Evolutionary conservation across 202 grass and related monocot species (phyloP).

Genomic region (Cymbopogon flexuosus): DNA sequence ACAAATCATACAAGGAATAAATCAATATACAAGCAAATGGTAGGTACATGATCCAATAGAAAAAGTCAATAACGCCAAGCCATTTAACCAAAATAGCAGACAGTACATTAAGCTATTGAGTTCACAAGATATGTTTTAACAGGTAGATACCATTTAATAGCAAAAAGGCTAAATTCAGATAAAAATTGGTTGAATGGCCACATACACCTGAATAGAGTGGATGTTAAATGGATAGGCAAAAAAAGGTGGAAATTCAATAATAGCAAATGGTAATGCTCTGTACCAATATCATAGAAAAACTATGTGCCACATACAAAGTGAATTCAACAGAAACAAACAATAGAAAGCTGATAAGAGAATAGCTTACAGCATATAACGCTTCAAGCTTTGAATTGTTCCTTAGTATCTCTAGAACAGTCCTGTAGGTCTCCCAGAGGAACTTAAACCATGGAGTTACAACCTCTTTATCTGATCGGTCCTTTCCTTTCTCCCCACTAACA

Average conservation of each 20-base stretch:
- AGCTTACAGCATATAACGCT: conserved; percentile 82
- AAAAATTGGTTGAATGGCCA: neutral
- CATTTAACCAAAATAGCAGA: neutral
- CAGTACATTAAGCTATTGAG: neutral
- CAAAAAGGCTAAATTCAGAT: neutral
- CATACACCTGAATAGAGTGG: neutral
- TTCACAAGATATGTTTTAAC: neutral
- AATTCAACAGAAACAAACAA: neutral
- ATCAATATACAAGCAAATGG: neutral
- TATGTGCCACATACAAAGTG: neutral
- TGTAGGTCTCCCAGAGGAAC: conserved; percentile 95
- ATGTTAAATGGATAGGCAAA: neutral
- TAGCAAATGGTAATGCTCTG: neutral
- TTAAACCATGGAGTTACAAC: conserved; percentile 96
- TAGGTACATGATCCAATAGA: neutral
- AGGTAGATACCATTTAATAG: neutral
- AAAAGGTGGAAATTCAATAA: neutral
- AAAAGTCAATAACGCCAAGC: neutral
- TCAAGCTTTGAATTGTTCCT: conserved; percentile 97
- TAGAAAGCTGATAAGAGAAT: neutral
- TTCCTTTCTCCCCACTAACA: conserved; percentile 95
- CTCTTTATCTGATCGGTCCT: conserved; percentile 87
- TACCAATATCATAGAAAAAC: neutral
- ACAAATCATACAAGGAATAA: neutral
- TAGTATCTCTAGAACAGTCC: conserved; percentile 87